Conservation (phyloP, 495 filamentous ascomycete species). For the Penicillium alfredii region DNA sequence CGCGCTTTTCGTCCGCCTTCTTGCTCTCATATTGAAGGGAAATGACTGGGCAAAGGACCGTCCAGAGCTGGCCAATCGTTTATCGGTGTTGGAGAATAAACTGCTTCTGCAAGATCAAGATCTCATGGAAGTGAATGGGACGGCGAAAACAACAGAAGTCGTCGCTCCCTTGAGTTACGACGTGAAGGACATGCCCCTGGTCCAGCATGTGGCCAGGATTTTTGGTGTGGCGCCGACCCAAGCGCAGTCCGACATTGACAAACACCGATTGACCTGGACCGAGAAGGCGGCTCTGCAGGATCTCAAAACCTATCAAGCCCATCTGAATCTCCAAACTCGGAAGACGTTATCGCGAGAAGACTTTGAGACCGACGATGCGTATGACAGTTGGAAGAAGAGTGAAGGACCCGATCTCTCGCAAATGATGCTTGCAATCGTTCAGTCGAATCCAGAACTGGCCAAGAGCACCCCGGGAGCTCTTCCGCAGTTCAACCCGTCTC, state of each 20-base stretch:
- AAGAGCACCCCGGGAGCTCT: slow-evolving; percentile 53
- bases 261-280: slow-evolving; percentile 74
- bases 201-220: slow-evolving; percentile 75
- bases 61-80: slow-evolving; percentile 71
- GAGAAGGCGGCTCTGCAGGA: slow-evolving; percentile 86
- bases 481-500: slow-evolving; percentile 45
- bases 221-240: slow-evolving; percentile 72
- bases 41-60: slow-evolving; percentile 74
- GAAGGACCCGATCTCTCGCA: slow-evolving; percentile 80
- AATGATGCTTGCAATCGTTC: slow-evolving; percentile 86
- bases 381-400: slow-evolving; percentile 79
- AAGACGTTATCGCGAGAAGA: slow-evolving; percentile 76
- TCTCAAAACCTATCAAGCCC: slow-evolving; percentile 85
- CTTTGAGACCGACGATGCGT: slow-evolving; percentile 88
- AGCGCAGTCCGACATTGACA: slow-evolving; percentile 80
- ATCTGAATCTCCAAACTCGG: slow-evolving; percentile 71
- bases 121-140: slow-evolving; percentile 53
- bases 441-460: slow-evolving; percentile 78
- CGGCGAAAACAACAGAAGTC: slow-evolving; percentile 62
- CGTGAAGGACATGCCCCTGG: slow-evolving; percentile 94
- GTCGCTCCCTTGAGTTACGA: slow-evolving; percentile 78
- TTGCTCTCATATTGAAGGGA: slow-evolving; percentile 71
- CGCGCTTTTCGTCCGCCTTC: slow-evolving; percentile 86
- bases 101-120: slow-evolving; percentile 94
- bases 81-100: slow-evolving; percentile 84